Evolutionary conservation across 2,329 filamentous ascomycete genomes (phyloP), one percentile per base, ranked within the genome.

Genomic region (Colletotrichum sp.): DNA sequence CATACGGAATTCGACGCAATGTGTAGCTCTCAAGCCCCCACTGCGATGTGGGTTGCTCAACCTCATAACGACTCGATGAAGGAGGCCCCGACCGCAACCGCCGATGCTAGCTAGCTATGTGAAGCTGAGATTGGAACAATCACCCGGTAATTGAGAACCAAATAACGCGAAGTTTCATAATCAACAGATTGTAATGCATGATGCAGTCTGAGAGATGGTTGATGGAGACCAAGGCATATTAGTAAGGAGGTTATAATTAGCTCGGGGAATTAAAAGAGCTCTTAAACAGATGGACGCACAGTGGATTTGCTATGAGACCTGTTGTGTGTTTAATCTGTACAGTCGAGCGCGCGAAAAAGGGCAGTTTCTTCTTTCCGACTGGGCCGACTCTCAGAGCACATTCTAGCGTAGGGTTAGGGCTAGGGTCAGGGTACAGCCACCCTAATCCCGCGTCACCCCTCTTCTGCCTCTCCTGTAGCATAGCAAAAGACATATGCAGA

Each of bases 161-260:
- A 4, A 44, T 44, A 16, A 44, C 5, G 3, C 3, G 9, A 44
- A 0, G 3, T 6, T 3, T 1, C 0, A 11, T 5, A 44, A 6
- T n/a, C 39, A 11, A 6, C 2, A 2, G 0, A 3, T n/a, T 44
- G 5, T 6, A 44, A 44, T 3, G 3, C 0, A 44, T 44, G 8
- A 44, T 3, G 8, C 0, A 4, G 3, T 6, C 16, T 44, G 3
- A 44, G 0, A 6, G 0, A n/a, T 3, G 6, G 19, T 6, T 8
- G 0, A 39, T 39, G 2, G 8, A 39, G 15, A 39, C 2, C 7
- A 36, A 13, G 0, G 34, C 7, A 8, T 36, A 15, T 3, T 4
- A 15, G 13, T 36, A 7, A 3, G 15, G 3, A 13, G 5, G 32
- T 34, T 8, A 34, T 34, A 7, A 36, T 36, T 6, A 36, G 34